Base-by-base conservation (phyloP, 148 eudicot species). In the Chenopodium formosanum region DNA sequence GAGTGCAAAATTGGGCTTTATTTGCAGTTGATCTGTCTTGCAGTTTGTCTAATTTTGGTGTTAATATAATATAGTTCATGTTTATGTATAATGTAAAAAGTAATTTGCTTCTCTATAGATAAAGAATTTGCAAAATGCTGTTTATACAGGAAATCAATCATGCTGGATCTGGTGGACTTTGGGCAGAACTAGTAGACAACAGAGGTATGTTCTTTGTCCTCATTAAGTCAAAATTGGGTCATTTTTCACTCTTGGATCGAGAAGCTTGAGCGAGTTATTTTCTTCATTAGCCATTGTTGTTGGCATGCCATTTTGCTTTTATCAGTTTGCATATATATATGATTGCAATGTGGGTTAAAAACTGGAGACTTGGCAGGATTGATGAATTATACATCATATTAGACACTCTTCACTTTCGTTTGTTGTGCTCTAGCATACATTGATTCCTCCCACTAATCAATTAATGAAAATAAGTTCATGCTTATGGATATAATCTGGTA, bases 111-210 rank as follows among this genome's bases (percentile, higher is more conserved):
- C 32, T 20, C 10, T 82, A 37, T 14, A 3, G 25, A 76, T 70
- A 46, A 78, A 63, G 68, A 75, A 32, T 78, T 19, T 70, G 65
- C 31, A 58, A 81, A 66, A 76, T 80, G 58, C 40, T 70, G 12
- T 68, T 65, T 83, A 23, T 88, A 83, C 86, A 95, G 99, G 99
- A 95, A 83, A 92, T 95, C 67, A 93, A 95, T 84, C 97, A 95
- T 84, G 93, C 99, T 69, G 99, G 99, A 79, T 87, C 97, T 65
- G 99, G 99, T 78, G 99, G 99, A 68, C 86, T 95, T 74, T 95
- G 99, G 99, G 92, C 97, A 53, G 99, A 95, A 88, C 94, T 95
- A 65, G 97, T 95, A 80, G 86, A 84, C 82, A 95, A 95, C 78
- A 89, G 97, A 93, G 98, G 98, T 93, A 56, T 27, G 40, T 83